Conservation (phyloP, 2,329 filamentous ascomycete genomes). For the Botrytis paeoniae region DNA sequence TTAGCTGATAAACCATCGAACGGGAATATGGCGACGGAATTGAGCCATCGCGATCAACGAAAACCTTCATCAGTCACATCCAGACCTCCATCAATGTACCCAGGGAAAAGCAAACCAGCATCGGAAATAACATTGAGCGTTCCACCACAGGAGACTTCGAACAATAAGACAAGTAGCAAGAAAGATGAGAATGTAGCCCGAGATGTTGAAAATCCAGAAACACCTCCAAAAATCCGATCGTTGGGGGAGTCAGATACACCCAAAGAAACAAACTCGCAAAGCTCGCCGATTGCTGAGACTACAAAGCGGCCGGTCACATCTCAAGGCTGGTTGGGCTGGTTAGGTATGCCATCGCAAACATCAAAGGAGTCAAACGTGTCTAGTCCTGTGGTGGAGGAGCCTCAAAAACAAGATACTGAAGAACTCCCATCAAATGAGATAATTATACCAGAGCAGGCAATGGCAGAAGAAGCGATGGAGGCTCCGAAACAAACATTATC, state of each 20-base stretch:
- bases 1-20: constrained; percentile 45
- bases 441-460: constrained; percentile 3
- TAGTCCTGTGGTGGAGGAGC: constrained; percentile 13
- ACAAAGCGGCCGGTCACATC: constrained; percentile 35
- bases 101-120: constrained; percentile 39
- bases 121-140: constrained; percentile 35
- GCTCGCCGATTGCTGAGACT: constrained; percentile 1
- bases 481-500: background rate
- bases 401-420: constrained; percentile 8
- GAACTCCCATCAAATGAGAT: constrained; percentile 6
- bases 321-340: constrained; percentile 57
- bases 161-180: constrained; percentile 17
- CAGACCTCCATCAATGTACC: constrained; percentile 36
- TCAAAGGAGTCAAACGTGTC: constrained; percentile 16
- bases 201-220: constrained; percentile 1
- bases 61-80: constrained; percentile 25
- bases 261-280: constrained; percentile 12
- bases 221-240: constrained; percentile 6
- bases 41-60: constrained; percentile 34
- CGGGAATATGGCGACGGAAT: constrained; percentile 29
- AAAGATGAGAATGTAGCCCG: constrained; percentile 14
- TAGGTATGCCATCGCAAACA: constrained; percentile 37
- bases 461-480: constrained; percentile 17
- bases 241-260: constrained; percentile 3
- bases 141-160: constrained; percentile 18